Base-by-base conservation (phyloP, 768 basidiomycete genomes). In the Suillus paluster region DNA sequence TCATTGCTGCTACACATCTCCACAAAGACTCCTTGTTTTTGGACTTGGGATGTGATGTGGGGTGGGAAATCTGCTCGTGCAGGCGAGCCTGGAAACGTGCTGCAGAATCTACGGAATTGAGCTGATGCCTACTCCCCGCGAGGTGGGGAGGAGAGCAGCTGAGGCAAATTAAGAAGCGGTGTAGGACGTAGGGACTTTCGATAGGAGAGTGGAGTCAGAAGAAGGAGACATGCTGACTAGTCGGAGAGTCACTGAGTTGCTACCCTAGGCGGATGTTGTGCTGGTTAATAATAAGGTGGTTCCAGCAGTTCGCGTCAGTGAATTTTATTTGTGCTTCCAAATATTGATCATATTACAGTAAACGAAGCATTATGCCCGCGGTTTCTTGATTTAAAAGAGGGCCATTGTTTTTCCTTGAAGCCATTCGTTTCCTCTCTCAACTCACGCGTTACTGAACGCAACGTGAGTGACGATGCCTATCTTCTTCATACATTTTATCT, bases 321-420 rank as follows among this genome's bases (percentile, higher is more conserved):
- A 34, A 9, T 36, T 36, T 45, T 57, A 55, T 5, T 9, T 11
- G 21, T 58, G 21, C 45, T n/a, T n/a, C 21, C 56, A 21, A 55
- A 30, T 30, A 64, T 21, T 58, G 36, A 61, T 30, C 38, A 14
- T 19, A 10, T 49, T 44, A 12, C 61, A 94, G 91, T 99, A 63
- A 99, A 98, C 74, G 92, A 94, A 70, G 86, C 88, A 1, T 78
- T 99, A 17, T 83, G 91, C 49, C 88, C 91, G 33, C 91, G 94
- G 70, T 99, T 99, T 76, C 80, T 99, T 59, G 97, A 99, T 70
- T 79, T 99, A 63, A 97, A 95, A 70, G 94, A 97, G 62, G 93
- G 94, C 95, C 0, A 88, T 88, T 53, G 91, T 99, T 52, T 99
- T 41, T 95, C 93, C 21, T 78, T 99, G 19, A 87, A 90, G 62